Evolutionary conservation across 345 rosid genomes (phyloP), one percentile per base, ranked within the genome.

Genomic region (Pistacia atlantica): DNA sequence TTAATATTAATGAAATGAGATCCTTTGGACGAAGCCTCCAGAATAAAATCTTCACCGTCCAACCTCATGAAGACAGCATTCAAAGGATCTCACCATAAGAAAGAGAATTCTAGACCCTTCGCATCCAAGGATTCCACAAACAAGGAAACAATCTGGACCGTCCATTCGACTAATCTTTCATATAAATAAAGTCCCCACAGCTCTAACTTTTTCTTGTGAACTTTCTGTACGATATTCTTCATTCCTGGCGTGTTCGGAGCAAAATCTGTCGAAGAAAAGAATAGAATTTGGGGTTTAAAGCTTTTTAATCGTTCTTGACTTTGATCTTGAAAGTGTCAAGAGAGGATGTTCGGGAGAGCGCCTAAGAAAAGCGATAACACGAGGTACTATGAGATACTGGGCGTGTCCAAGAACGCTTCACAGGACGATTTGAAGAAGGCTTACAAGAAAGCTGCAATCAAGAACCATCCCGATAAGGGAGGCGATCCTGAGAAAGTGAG

Each of bases 401-500:
- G 98, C 3, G 97, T 95, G 25, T 85, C 98, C 0, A 89, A 95
- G 84, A 81, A 81, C 77, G 97, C 94, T 0, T 62, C 91, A 1
- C 97, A 72, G 10, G 98, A 95, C 11, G 98, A 95, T 78, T 86
- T 95, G 73, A 95, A 91, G 88, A 95, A 93, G 81, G 98, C 98
- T 35, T 93, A 91, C 65, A 87, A 80, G 83, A 95, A 88, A 57
- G 98, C 98, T 58, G 98, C 98, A 37, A 91, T 95, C 77, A 93
- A 91, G 84, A 93, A 95, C 65, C 98, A 95, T 79, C 98, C 98
- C 17, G 98, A 95, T 60, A 95, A 95, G 83, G 98, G 98, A n/a
- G 98, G 99, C 67, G 99, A 93, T 87, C 96, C 99, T 16, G 98
- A 92, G 79, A 93, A 93, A 92, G 98, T 93, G 63, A 11, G 0